Conservation (phyloP, 1,139 yeast genomes). For the Suhomyces bolitotheri region DNA sequence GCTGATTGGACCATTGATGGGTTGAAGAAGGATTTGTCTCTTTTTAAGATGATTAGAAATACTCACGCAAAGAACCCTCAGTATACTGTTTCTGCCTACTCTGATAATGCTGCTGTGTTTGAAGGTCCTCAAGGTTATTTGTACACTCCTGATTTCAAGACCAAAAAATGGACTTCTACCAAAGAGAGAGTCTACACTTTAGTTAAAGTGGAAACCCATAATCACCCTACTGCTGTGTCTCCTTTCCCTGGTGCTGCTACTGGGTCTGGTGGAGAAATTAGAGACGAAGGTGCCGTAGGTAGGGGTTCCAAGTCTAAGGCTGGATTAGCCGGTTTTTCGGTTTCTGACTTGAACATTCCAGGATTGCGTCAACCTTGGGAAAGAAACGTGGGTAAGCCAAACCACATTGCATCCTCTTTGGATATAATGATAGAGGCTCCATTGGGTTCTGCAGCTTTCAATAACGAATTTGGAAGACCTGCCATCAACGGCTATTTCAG, state of each 20-base stretch:
- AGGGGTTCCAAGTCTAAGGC: constrained; percentile 97
- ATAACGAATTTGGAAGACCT: constrained; percentile 98
- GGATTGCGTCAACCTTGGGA: constrained; percentile 94
- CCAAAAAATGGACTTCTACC: constrained; percentile 71
- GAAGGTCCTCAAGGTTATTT: constrained; percentile 78
- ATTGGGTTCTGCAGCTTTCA: constrained; percentile 96
- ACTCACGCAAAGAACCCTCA: constrained; percentile 83
- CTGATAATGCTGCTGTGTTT: constrained; percentile 98
- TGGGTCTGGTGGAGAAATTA: constrained; percentile 99
- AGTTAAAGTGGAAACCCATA: constrained; percentile 96
- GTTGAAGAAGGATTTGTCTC: constrained; percentile 64
- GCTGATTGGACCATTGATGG: constrained; percentile 98
- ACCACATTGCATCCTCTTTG: constrained; percentile 87
- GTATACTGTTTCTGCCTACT: constrained; percentile 88
- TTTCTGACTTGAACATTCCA: constrained; percentile 88
- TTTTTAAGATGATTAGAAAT: constrained; percentile 94
- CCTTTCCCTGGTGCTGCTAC: constrained; percentile 99
- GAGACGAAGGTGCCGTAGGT: constrained; percentile 99
- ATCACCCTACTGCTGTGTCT: constrained; percentile 98
- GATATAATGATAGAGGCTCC: constrained; percentile 99
- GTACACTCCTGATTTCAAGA: constrained; percentile 72
- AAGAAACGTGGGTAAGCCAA: constrained; percentile 78
- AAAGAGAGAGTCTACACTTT: constrained; percentile 84
- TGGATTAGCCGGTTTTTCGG: constrained; percentile 92
- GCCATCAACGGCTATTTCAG: constrained; percentile 96